A percentile compares a stretch with the other conserved stretches of the same genome.
Evolutionary conservation across 192 early-diverging fungal species (phyloP).

Genomic region (Linnemannia elongata): DNA sequence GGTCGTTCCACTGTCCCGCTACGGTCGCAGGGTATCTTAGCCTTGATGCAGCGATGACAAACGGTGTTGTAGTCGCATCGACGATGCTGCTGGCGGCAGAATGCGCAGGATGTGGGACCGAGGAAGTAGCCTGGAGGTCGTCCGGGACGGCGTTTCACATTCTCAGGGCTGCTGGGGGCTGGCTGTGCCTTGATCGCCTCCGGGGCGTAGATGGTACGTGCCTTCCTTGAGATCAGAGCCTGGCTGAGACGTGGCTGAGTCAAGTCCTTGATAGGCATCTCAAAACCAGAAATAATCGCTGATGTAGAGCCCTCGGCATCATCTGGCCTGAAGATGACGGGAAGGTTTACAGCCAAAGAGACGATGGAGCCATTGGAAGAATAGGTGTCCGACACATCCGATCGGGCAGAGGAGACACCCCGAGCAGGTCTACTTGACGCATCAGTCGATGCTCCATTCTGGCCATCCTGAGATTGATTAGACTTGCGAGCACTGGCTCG

Average conservation of each 20-base stretch:
- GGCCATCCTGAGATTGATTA: not conserved
- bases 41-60: constrained; percentile 45
- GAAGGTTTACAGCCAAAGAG: not conserved
- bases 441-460: not conserved
- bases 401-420: not conserved
- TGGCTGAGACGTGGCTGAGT: constrained; percentile 19
- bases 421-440: not conserved
- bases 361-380: not conserved
- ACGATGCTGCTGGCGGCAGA: constrained; percentile 45
- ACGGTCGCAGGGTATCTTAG: constrained; percentile 52
- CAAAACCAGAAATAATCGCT: not conserved
- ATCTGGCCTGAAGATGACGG: constrained; percentile 11
- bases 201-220: constrained; percentile 39
- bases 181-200: not conserved
- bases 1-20: constrained; percentile 53
- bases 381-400: not conserved
- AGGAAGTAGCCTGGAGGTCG: constrained; percentile 51
- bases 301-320: not conserved
- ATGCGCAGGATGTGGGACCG: constrained; percentile 49
- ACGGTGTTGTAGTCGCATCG: constrained; percentile 50
- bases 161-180: not conserved
- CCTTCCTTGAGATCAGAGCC: constrained; percentile 35
- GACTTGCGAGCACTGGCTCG: not conserved
- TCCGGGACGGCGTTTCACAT: constrained; percentile 32
- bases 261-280: constrained; percentile 23